Conservation (phyloP, 345 rosid species). For the Turnera subulata region DNA sequence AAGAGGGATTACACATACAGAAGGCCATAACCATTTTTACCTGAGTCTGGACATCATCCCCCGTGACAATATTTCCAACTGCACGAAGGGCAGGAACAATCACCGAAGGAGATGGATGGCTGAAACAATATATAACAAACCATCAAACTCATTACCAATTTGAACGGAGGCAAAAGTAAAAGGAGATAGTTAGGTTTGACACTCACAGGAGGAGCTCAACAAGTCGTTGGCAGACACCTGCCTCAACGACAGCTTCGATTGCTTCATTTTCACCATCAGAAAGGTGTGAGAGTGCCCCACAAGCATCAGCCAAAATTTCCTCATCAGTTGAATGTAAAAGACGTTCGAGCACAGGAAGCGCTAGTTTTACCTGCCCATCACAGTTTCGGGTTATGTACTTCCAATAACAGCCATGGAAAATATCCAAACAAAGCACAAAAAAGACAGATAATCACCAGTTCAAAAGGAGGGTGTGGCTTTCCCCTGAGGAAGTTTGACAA, state of each 20-base stretch:
- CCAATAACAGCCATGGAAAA: too few species aligned
- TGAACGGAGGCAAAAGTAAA: too few species aligned
- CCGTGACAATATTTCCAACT: constrained; percentile 34
- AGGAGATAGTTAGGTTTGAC: too few species aligned
- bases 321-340: constrained; percentile 30
- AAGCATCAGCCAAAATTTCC: constrained; percentile 33
- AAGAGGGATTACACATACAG: too few species aligned
- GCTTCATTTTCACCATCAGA: constrained; percentile 35
- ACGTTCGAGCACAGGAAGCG: constrained; percentile 20
- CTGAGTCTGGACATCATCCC: constrained; percentile 38
- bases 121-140: too few species aligned
- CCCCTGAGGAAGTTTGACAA: constrained; percentile 71
- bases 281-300: constrained; percentile 40
- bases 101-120: constrained; percentile 28
- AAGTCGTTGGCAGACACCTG: constrained; percentile 32
- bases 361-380: constrained; percentile 42
- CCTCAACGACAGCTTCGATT: constrained; percentile 38
- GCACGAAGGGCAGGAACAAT: constrained; percentile 33
- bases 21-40: too few species aligned
- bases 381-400: too few species aligned
- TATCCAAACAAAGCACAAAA: too few species aligned
- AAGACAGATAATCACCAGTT: too few species aligned
- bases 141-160: constrained; percentile 4
- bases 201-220: constrained; percentile 37
- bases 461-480: constrained; percentile 70